These are phyloP conservation scores for Garcileccinum viscosum DNA, from an alignment of 1,284 basidiomycete species.

Conservation along the genomic window DNA sequence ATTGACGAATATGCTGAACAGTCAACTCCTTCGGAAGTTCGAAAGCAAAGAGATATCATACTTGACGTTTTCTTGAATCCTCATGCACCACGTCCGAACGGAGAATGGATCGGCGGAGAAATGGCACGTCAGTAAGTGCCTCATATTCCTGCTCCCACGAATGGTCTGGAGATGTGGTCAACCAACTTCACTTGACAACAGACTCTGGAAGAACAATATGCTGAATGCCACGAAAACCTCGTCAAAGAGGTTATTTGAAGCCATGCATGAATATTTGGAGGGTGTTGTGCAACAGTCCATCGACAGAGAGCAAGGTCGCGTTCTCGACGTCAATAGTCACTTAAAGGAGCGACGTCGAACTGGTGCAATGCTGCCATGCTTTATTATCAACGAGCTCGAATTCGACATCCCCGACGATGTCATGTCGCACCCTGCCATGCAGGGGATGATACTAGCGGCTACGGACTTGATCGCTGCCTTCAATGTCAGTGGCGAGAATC, in stretches of 20 bases:
- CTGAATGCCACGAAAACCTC: neutral
- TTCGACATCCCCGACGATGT: conserved; percentile 31
- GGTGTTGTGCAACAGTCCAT: conserved; percentile 44
- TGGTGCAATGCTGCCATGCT: conserved; percentile 10
- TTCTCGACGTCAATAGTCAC: conserved; percentile 45
- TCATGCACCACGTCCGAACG: neutral
- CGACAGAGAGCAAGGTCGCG: conserved; percentile 37
- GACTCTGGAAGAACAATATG: neutral
- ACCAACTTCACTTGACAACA: neutral
- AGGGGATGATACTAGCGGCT: conserved; percentile 20
- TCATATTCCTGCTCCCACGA: neutral
- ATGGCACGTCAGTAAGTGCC: neutral
- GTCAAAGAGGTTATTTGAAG: neutral
- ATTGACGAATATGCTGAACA: neutral
- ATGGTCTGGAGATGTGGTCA: neutral
- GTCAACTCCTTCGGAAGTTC: neutral
- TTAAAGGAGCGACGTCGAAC: conserved; percentile 19
- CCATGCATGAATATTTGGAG: conserved; percentile 38
- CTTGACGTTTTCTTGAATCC: neutral
- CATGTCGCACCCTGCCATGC: conserved; percentile 20
- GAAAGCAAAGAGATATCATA: neutral
- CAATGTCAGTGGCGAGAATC: conserved; percentile 22
- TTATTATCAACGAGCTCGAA: conserved; percentile 18
- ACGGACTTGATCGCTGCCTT: conserved; percentile 15
- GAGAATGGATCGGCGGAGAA: conserved; percentile 2